Evolutionary conservation across 345 rosid genomes (phyloP), one percentile per base, ranked within the genome.

Genomic region (Clausena lansium): DNA sequence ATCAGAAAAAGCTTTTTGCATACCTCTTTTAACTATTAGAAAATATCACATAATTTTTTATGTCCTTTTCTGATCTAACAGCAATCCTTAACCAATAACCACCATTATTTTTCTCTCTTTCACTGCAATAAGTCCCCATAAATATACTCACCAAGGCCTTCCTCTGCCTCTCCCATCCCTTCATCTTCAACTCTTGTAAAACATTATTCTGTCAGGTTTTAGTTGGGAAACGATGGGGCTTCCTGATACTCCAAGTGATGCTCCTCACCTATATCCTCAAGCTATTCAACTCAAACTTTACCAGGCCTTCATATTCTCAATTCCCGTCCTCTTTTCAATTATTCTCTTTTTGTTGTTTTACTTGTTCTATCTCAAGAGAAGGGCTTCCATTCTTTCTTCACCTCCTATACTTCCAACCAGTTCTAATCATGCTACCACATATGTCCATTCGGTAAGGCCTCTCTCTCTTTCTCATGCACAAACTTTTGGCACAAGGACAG

Each of bases 271-370:
- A 28, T 95, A 95, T 76, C 91, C 97, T 71, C 93, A 90, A 83
- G 97, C 88, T 47, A 82, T 95, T 81, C 98, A 95, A 83, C 93
- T 95, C 10, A 95, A 92, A 80, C 95, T 95, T 45, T 95, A 93
- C 79, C 98, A 93, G 79, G 98, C 98, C 70, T 95, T 95, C 88
- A 95, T 95, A 73, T 95, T 95, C 84, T 95, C 99, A 64, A 93
- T 95, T 77, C 99, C 99, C 4, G 87, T 95, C 60, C 94, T 95
- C 38, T 95, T 95, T 79, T 93, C 98, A 28, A 88, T 95, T 70
- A 95, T 95, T 79, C 97, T 95, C 70, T 87, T 92, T 70, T 84
- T 95, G 5, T 81, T 95, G 83, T 95, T 95, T 82, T 95, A 95
- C 83, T 87, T 95, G 84, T 95, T 95, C 82, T 95, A 93, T 80